phyloP scores from a whole-genome alignment of 345 rosid species.

The Brassica nigra region DNA sequence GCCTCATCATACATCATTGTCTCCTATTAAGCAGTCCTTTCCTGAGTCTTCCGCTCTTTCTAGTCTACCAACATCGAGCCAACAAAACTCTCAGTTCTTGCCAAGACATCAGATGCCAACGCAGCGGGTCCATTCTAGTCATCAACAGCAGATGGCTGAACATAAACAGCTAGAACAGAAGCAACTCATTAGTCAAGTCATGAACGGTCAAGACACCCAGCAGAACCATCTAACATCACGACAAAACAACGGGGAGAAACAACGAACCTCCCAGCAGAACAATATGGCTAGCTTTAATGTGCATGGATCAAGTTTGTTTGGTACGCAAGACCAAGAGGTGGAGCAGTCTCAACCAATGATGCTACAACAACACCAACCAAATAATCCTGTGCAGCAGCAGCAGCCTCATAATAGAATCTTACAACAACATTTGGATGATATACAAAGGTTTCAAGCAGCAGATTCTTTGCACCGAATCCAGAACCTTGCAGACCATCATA shows the following conservation, averaged over 20 bases:
- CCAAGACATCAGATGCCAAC: conserved; percentile 53
- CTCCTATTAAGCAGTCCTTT: background rate
- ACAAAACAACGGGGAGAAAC: conserved; percentile 62
- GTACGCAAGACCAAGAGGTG: conserved; percentile 58
- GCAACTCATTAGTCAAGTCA: conserved; percentile 49
- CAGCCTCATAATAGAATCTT: conserved; percentile 45
- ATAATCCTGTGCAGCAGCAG: conserved; percentile 51
- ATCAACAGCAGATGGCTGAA: conserved; percentile 60
- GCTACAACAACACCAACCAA: conserved; percentile 60
- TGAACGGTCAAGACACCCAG: conserved; percentile 47
- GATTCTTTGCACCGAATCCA: conserved; percentile 51
- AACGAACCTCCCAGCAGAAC: conserved; percentile 57
- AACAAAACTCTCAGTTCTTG: conserved; percentile 55
- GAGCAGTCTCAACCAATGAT: conserved; percentile 57
- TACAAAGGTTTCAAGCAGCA: conserved; percentile 60
- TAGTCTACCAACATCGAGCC: background rate
- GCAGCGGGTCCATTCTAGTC: conserved; percentile 53
- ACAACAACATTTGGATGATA: conserved; percentile 54
- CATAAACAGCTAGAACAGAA: conserved; percentile 35
- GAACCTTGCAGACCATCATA: background rate
- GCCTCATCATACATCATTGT: background rate
- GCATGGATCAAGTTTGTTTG: conserved; percentile 46
- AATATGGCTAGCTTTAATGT: conserved; percentile 45
- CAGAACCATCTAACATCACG: conserved; percentile 59
- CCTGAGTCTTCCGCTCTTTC: conserved; percentile 38